Base-by-base conservation (phyloP, 345 rosid species). In the Psidium friedrichsthalianum region DNA sequence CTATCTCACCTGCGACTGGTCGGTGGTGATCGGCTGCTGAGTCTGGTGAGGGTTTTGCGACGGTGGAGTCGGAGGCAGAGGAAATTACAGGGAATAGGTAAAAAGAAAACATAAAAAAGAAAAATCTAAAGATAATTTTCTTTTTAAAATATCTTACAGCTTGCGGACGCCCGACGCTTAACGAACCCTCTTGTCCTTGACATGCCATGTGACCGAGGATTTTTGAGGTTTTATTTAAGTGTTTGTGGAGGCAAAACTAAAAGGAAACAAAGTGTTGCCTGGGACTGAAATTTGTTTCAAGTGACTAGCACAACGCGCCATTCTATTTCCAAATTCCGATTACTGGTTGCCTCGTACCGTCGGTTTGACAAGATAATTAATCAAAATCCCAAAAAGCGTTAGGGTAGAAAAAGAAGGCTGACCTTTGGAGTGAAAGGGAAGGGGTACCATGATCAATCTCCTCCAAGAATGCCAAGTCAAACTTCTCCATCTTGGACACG, bases 351-450 rank as follows among this genome's bases (percentile, higher is more conserved):
- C 7, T 1, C 0, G 0, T n/a, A 61, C 0, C n/a, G n/a, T 29
- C 76, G 22, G 29, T 61, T 61, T 3, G 0, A 61, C 0, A 61
- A 29, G 76, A 61, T 29, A 40, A 61, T 29, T 29, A 29, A 29
- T 29, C 5, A 29, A 64, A 64, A 61, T 7, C 8, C 4, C 44
- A 32, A 64, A 64, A 32, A n/a, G 76, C 76, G 13, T 64, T 16
- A 22, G 24, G 0, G 0, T 64, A 32, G 0, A 3, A 32, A 29
- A 32, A 64, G 44, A 29, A 64, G 12, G 18, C 44, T 8, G 0
- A 64, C 76, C 76, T 16, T 22, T 64, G 76, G 44, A 64, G 76
- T 16, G 21, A 64, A 64, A 64, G 76, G 1, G 44, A 32, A 32
- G 12, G 24, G 18, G 44, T 32, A 11, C 2, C 1, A 5, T 64